These are phyloP conservation scores for Xylaria sp. DNA, from an alignment of 2,329 filamentous ascomycete species.

Conservation along the genomic window DNA sequence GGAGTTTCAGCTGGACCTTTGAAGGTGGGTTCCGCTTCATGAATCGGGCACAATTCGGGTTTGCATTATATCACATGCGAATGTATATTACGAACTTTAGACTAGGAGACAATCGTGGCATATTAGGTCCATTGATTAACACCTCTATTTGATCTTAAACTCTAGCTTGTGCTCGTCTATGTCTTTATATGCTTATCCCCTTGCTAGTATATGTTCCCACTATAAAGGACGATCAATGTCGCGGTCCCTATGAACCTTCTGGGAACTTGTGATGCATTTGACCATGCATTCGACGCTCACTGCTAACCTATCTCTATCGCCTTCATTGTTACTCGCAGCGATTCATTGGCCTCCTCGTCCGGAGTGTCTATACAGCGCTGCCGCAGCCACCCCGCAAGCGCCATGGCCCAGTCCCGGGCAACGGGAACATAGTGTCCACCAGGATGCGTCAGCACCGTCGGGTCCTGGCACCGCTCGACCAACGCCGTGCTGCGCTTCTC, in stretches of 20 bases:
- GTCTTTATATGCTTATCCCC: constrained; percentile 14
- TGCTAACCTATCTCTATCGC: not conserved
- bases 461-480: constrained; percentile 66
- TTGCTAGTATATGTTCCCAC: too few relatives aligned
- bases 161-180: constrained; percentile 12
- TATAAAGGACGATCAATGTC: too few relatives aligned
- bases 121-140: constrained; percentile 31
- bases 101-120: constrained; percentile 31
- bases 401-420: constrained; percentile 79
- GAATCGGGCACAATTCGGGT: constrained; percentile 26
- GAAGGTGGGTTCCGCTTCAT: constrained; percentile 14
- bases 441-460: constrained; percentile 70
- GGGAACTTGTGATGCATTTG: too few relatives aligned
- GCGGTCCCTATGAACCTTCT: too few relatives aligned
- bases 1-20: not conserved
- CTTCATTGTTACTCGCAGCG: constrained; percentile 13
- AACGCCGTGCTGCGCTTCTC: constrained; percentile 73
- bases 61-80: constrained; percentile 37
- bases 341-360: constrained; percentile 25
- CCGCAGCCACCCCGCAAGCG: constrained; percentile 65
- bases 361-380: constrained; percentile 31
- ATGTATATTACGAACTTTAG: constrained; percentile 42
- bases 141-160: constrained; percentile 24
- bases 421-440: constrained; percentile 91
- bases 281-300: not conserved